Evolutionary conservation across 345 rosid species (phyloP), one percentile per base, ranked within the genome.

Genomic region (Triadica sebifera): DNA sequence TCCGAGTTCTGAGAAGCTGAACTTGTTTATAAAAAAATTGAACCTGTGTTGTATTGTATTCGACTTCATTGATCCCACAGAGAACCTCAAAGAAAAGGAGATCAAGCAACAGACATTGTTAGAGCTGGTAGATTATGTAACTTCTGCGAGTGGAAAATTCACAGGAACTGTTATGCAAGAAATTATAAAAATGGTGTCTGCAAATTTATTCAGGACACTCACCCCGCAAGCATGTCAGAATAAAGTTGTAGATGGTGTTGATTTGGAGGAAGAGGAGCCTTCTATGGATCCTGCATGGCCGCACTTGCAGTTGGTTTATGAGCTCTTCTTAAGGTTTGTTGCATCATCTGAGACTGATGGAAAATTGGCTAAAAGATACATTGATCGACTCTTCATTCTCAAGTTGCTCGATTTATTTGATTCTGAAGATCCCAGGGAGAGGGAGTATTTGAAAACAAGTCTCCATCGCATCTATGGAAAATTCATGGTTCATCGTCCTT

Each of bases 401-500:
- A 90, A 88, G 80, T 72, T 90, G 74, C 80, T 93, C 65, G 97
- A 89, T 74, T 79, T 93, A 71, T 91, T 93, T 66, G 98, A 93
- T 64, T 93, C 97, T 25, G 98, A 93, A 78, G 98, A 93, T 86
- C 91, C 85, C 8, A 87, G 97, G 83, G 98, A 93, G 66, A 90
- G 97, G 77, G 98, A 91, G 79, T 90, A 91, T 74, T 81, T 91
- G 83, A 93, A 91, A 83, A 89, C 93, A 43, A 90, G 90, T 76
- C 93, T 93, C 24, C 98, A 93, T 74, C 83, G 96, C 58, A 87
- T 88, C 66, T 93, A 93, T 70, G 98, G 98, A 3, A 91, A 93
- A 83, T 93, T 93, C 77, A 93, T 93, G 98, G 93, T 88, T 66
- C 96, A 93, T 85, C 95, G 97, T 2, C 93, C 98, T 0, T 90